A percentile compares a stretch with the other conserved stretches of the same genome.
Evolutionary conservation across 192 early-diverging fungal species (phyloP).

Genomic region (Coemansia reversa): DNA sequence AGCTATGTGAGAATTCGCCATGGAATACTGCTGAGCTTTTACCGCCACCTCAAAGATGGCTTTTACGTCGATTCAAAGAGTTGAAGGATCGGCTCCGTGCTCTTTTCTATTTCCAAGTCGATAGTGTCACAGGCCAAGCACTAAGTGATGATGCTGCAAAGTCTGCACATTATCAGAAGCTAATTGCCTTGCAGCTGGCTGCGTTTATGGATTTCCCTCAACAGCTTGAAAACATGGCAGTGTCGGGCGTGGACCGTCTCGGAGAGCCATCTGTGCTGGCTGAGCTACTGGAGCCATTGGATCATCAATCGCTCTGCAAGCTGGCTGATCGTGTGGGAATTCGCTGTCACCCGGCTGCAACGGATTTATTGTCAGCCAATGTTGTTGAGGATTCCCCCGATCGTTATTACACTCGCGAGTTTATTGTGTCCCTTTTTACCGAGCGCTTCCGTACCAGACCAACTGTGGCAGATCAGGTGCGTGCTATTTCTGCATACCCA

Average conservation of each 20-base stretch:
- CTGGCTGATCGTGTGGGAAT: conserved; percentile 67
- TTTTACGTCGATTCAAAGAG: conserved; percentile 55
- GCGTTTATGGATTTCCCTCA: conserved; percentile 69
- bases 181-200: conserved; percentile 71
- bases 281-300: conserved; percentile 58
- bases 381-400: background rate
- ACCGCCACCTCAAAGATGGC: background rate
- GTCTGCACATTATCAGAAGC: conserved; percentile 58
- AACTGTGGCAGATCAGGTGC: conserved; percentile 14
- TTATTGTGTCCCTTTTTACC: conserved; percentile 56
- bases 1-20: conserved; percentile 21
- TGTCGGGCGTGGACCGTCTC: conserved; percentile 70
- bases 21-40: background rate
- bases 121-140: conserved; percentile 75
- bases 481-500: conserved; percentile 24
- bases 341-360: conserved; percentile 53
- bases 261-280: conserved; percentile 54
- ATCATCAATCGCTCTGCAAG: conserved; percentile 47
- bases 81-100: conserved; percentile 68
- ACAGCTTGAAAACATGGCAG: conserved; percentile 68
- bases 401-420: conserved; percentile 35
- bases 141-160: conserved; percentile 67
- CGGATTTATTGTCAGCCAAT: conserved; percentile 3
- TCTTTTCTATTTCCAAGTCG: conserved; percentile 66
- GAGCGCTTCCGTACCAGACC: conserved; percentile 16